These are phyloP conservation scores for Aspergillus fumigatiaffinis DNA, from an alignment of 2,329 filamentous ascomycete species.

Conservation along the genomic window DNA sequence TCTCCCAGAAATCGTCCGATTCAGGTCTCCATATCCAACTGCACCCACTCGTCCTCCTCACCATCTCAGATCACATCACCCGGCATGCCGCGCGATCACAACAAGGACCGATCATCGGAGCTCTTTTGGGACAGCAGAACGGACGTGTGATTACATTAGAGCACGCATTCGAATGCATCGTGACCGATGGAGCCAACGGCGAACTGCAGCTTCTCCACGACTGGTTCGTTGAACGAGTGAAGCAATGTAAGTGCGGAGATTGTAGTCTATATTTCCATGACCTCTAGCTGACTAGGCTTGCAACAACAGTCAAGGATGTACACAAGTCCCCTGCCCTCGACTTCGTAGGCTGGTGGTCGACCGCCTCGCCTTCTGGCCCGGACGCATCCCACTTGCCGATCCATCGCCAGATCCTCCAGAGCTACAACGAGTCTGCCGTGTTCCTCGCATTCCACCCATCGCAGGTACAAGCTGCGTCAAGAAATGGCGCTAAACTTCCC, in stretches of 20 bases:
- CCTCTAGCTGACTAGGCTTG: slow-evolving; percentile 6
- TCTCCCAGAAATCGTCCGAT: slow-evolving; percentile 67
- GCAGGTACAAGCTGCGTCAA: slow-evolving; percentile 46
- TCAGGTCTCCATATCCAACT: slow-evolving; percentile 75
- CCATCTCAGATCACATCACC: slow-evolving; percentile 94
- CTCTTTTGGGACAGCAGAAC: slow-evolving; percentile 85
- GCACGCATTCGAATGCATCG: slow-evolving; percentile 82
- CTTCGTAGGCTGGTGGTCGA: slow-evolving; percentile 88
- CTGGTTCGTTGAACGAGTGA: slow-evolving; percentile 74
- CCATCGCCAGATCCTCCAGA: slow-evolving; percentile 69
- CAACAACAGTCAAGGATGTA: slow-evolving; percentile 71
- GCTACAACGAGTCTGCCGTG: slow-evolving; percentile 80
- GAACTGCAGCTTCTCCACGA: slow-evolving; percentile 60
- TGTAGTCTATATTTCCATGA: not conserved
- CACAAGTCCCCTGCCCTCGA: slow-evolving; percentile 80
- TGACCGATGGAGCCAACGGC: slow-evolving; percentile 49
- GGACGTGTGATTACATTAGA: slow-evolving; percentile 88
- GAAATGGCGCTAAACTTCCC: slow-evolving; percentile 75
- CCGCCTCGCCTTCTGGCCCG: slow-evolving; percentile 70
- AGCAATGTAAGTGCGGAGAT: slow-evolving; percentile 65
- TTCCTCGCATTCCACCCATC: slow-evolving; percentile 82
- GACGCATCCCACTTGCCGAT: slow-evolving; percentile 64
- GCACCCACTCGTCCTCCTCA: slow-evolving; percentile 91
- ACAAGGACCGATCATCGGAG: slow-evolving; percentile 73
- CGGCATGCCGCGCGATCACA: slow-evolving; percentile 77